A percentile compares a stretch with the other conserved stretches of the same genome.
Evolutionary conservation across 768 basidiomycete genomes (phyloP).

Genomic region (Mycena haematopus): DNA sequence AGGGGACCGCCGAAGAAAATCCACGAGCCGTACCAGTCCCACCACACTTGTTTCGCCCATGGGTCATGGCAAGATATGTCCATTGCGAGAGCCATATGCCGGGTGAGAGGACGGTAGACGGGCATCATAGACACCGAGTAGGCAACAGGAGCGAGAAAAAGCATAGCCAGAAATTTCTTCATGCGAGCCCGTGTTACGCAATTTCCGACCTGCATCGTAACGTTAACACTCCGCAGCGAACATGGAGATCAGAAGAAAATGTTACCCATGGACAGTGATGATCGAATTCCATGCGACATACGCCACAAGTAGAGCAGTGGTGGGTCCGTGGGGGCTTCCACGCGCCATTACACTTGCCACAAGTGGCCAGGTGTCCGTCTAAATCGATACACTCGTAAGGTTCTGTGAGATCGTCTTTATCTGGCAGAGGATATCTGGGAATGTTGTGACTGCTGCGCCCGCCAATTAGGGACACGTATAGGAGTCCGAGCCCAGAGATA

Average conservation of each 20-base stretch:
- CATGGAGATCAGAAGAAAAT: conserved; percentile 1
- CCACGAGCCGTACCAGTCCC: conserved; percentile 53
- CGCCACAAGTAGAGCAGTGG: conserved; percentile 53
- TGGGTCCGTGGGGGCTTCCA: conserved; percentile 54
- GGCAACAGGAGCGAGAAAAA: conserved; percentile 41
- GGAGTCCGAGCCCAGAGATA: conserved; percentile 34
- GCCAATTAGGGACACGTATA: conserved; percentile 43
- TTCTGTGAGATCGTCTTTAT: conserved; percentile 39
- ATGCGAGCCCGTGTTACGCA: conserved; percentile 47
- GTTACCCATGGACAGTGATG: conserved; percentile 56
- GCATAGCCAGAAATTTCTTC: conserved; percentile 43
- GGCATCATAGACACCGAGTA: conserved; percentile 40
- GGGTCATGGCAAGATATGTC: conserved; percentile 36
- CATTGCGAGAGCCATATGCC: conserved; percentile 39
- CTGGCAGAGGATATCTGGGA: conserved; percentile 39
- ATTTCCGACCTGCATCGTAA: conserved; percentile 43
- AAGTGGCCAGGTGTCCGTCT: conserved; percentile 42
- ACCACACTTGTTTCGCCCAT: conserved; percentile 44
- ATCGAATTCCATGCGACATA: conserved; percentile 52
- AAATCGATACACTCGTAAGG: conserved; percentile 47
- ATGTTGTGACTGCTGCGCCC: conserved; percentile 44
- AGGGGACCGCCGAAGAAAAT: conserved; percentile 49
- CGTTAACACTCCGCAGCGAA: background rate
- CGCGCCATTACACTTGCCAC: conserved; percentile 43
- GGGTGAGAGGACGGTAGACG: conserved; percentile 33